Conservation (phyloP, 345 rosid genomes). For the Gossypium bickii region DNA sequence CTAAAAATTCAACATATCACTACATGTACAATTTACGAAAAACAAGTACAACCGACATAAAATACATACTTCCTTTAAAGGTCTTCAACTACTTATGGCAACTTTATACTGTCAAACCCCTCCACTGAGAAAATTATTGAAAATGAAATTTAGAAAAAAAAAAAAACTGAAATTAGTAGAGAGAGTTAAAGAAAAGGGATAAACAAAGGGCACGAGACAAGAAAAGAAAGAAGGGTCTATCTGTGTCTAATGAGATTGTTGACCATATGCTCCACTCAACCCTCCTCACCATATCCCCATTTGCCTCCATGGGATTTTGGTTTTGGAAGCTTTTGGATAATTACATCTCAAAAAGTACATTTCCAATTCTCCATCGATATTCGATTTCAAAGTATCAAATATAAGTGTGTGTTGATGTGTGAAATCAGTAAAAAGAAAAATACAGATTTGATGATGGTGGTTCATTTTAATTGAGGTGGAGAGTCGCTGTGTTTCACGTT, state of each 20-base stretch:
- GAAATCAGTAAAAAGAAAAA: no score
- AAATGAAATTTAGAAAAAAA: background rate
- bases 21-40: conserved; percentile 19
- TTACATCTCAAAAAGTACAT: conserved; percentile 26
- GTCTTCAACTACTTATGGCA: background rate
- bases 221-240: conserved; percentile 47
- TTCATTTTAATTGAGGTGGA: no score
- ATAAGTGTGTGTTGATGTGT: no score
- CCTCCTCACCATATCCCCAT: background rate
- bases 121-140: background rate
- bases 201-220: conserved; percentile 31
- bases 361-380: background rate
- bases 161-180: no score
- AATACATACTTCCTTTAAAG: background rate
- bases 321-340: background rate
- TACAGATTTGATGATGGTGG: no score
- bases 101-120: conserved; percentile 14
- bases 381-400: no score
- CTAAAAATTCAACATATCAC: background rate
- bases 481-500: no score
- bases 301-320: conserved; percentile 19
- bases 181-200: background rate
- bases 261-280: conserved; percentile 38
- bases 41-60: conserved; percentile 31
- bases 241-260: conserved; percentile 50